Percentiles rank a stretch among this genome's conserved stretches.
phyloP scores from a whole-genome alignment of 176 grass and related monocot species.

The Eleusine coracana region DNA sequence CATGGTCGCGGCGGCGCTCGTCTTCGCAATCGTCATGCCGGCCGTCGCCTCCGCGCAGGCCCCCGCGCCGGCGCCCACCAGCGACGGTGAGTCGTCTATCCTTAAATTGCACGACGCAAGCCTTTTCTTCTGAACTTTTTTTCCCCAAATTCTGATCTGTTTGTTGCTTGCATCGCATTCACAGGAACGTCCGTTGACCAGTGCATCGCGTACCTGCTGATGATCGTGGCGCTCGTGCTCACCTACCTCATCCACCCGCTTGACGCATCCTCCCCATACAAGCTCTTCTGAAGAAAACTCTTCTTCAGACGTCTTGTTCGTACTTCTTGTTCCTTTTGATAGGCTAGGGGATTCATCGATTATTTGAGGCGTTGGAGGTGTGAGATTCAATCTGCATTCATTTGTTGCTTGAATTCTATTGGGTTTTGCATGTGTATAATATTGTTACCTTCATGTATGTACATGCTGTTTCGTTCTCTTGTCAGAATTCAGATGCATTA shows the following conservation, averaged over 20 bases:
- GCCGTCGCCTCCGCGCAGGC: conserved; percentile 42
- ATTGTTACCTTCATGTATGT: background rate
- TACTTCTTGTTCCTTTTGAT: background rate
- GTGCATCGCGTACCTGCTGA: conserved; percentile 57
- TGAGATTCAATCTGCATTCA: conserved; percentile 4
- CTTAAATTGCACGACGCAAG: background rate
- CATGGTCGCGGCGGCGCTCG: conserved; percentile 18
- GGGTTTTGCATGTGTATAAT: conserved; percentile 25
- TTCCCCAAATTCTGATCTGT: background rate
- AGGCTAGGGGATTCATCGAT: conserved; percentile 33
- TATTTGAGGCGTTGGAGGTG: background rate
- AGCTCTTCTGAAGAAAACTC: conserved; percentile 52
- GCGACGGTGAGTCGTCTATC: conserved; percentile 50
- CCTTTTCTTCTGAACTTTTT: background rate
- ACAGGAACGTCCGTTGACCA: conserved; percentile 61
- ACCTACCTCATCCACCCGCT: conserved; percentile 76
- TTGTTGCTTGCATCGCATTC: background rate
- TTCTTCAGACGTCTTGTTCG: background rate
- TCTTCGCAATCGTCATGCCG: conserved; percentile 29
- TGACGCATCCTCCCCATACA: conserved; percentile 57
- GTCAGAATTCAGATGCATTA: background rate
- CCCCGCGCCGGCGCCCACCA: conserved; percentile 58
- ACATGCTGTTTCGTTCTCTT: background rate
- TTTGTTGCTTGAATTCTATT: conserved; percentile 1
- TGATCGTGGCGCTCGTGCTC: conserved; percentile 67